Evolutionary conservation across 2,329 filamentous ascomycete genomes (phyloP).

Genomic region (Pleurostoma richardsiae): DNA sequence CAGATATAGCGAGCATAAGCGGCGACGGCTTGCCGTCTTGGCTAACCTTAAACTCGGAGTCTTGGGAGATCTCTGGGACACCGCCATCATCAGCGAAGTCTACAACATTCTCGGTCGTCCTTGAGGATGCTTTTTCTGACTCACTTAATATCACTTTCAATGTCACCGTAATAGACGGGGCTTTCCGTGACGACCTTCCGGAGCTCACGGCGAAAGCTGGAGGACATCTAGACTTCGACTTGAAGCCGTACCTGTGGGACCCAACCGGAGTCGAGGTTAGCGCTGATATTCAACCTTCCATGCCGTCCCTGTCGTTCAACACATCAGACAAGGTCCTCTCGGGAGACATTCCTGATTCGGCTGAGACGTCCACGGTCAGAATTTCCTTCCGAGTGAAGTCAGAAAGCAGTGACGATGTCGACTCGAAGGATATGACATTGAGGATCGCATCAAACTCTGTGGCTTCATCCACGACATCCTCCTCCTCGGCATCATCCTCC

Average conservation of each 20-base stretch:
- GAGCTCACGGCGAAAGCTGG: constrained; percentile 34
- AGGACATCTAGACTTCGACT: constrained; percentile 33
- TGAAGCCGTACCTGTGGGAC: constrained; percentile 34
- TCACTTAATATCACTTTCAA: constrained; percentile 50
- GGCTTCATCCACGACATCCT: constrained; percentile 16
- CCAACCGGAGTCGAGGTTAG: constrained; percentile 30
- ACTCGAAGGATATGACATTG: constrained; percentile 31
- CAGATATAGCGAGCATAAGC: constrained; percentile 46
- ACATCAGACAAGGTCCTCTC: constrained; percentile 25
- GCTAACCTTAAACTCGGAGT: constrained; percentile 60
- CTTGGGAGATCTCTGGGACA: constrained; percentile 59
- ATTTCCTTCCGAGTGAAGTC: constrained; percentile 23
- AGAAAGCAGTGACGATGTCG: constrained; percentile 23
- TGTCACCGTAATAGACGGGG: constrained; percentile 20
- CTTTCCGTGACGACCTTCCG: constrained; percentile 35
- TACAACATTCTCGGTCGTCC: constrained; percentile 56
- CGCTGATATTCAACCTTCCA: constrained; percentile 26
- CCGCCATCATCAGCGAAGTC: constrained; percentile 54
- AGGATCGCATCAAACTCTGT: constrained; percentile 22
- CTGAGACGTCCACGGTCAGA: constrained; percentile 15
- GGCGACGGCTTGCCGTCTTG: constrained; percentile 57
- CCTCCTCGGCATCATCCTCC: constrained; percentile 9
- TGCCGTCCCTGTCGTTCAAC: constrained; percentile 38
- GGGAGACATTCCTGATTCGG: constrained; percentile 32
- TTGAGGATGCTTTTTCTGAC: constrained; percentile 56